Evolutionary conservation across 2,329 filamentous ascomycete genomes (phyloP).

Genomic region (Teratosphaeria zuluensis): DNA sequence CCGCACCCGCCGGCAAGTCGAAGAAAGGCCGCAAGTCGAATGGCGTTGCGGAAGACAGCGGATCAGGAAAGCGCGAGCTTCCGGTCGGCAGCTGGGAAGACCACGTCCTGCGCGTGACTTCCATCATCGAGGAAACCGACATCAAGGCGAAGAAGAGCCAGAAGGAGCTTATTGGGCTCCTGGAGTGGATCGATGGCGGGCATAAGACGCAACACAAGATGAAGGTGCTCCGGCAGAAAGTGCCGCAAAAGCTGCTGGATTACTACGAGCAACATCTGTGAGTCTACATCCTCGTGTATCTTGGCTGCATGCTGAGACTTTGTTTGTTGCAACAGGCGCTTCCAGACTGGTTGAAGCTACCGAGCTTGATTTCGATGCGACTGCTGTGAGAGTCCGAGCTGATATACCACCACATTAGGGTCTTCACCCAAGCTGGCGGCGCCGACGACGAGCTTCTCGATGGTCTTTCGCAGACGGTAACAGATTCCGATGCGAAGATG

Average conservation of each 20-base stretch:
- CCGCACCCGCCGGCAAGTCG: slow-evolving; percentile 10
- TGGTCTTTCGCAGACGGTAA: background rate
- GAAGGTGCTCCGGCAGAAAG: slow-evolving; percentile 59
- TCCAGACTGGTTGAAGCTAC: background rate
- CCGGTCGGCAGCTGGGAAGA: slow-evolving; percentile 71
- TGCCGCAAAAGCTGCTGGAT: slow-evolving; percentile 54
- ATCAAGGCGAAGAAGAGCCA: slow-evolving; percentile 25
- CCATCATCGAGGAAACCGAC: slow-evolving; percentile 51
- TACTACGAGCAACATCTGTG: slow-evolving; percentile 32
- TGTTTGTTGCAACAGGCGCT: background rate
- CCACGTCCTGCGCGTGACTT: slow-evolving; percentile 59
- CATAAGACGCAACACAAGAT: slow-evolving; percentile 66
- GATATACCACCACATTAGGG: background rate
- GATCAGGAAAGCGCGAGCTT: slow-evolving; percentile 46
- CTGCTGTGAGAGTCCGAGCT: background rate
- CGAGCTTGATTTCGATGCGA: background rate
- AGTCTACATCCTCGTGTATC: slow-evolving; percentile 10
- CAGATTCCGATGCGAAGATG: background rate
- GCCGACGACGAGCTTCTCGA: background rate
- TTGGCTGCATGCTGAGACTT: background rate
- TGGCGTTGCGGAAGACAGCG: slow-evolving; percentile 12
- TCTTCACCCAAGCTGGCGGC: background rate
- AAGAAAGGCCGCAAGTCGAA: slow-evolving; percentile 18
- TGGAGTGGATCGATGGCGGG: slow-evolving; percentile 60
- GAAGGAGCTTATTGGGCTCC: slow-evolving; percentile 53